Percentiles rank a stretch among this genome's conserved stretches.
Evolutionary conservation across 345 rosid genomes (phyloP).

Genomic region (Atalantia buxifolia): DNA sequence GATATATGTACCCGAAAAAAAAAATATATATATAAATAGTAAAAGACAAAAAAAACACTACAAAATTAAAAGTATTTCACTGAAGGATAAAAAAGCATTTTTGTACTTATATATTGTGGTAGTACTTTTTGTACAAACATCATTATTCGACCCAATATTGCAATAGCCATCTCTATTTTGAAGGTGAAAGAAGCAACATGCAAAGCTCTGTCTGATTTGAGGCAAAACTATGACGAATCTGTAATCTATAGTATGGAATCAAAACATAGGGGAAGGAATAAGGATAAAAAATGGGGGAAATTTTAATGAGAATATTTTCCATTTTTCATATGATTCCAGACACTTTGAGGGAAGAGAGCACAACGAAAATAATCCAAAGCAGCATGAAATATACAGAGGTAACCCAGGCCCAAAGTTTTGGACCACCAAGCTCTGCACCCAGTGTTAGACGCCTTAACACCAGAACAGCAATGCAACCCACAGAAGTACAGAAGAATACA

Average conservation of each 20-base stretch:
- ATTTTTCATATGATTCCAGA: conserved; percentile 49
- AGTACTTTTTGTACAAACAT: too few species aligned
- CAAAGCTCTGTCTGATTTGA: not conserved
- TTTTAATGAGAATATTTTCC: not conserved
- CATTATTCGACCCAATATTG: not conserved
- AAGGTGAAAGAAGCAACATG: not conserved
- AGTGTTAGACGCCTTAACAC: conserved; percentile 66
- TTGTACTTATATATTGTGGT: too few species aligned
- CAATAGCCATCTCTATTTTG: not conserved
- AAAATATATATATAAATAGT: too few species aligned
- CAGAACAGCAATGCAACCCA: conserved; percentile 72
- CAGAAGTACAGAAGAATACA: conserved; percentile 75
- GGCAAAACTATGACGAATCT: not conserved
- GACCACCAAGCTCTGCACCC: conserved; percentile 91
- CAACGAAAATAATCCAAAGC: conserved; percentile 78
- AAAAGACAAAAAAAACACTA: too few species aligned
- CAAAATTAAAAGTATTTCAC: too few species aligned
- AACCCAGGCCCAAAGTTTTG: conserved; percentile 83
- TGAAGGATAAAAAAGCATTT: too few species aligned
- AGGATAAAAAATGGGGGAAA: not conserved
- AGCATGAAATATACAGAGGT: conserved; percentile 62
- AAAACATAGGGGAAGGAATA: not conserved
- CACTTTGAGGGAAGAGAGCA: conserved; percentile 70
- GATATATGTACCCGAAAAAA: too few species aligned
- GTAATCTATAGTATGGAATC: not conserved